Evolutionary conservation across 129 eudicot genomes (phyloP), one percentile per base, ranked within the genome.

Genomic region (Ambrosia trifida): DNA sequence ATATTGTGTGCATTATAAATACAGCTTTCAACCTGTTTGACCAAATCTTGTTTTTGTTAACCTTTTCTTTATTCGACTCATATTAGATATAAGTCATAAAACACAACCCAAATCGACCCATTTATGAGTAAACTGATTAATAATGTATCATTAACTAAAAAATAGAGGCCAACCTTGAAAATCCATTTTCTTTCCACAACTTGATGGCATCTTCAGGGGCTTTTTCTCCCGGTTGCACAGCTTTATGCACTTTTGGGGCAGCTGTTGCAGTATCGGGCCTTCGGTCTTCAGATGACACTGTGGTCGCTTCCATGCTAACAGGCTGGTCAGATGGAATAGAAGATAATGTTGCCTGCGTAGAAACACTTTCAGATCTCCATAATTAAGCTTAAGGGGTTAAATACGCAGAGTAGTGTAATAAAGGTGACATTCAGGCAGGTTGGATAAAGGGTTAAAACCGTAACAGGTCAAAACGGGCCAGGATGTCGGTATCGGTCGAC

Each of bases 151-250:
- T 19, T 31, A 4, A 17, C 20, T 59, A 31, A 14, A 31, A 61
- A 13, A 61, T n/a, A 61, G 4, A 44, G 57, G 43, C 31, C 33
- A 81, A 91, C 98, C 98, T 94, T 43, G 98, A 84, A 78, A 94
- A 94, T 13, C 98, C 98, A 53, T 86, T 83, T 74, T 94, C 93
- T 72, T 82, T 89, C 98, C 96, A 94, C 14, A 45, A 78, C 54
- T 79, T 85, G 11, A 89, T 84, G 66, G 79, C 81, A 70, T 87
- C 93, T 30, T 31, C 57, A 3, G 93, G 70, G 19, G 96, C 98
- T 73, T 83, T 94, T 61, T 81, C 91, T 76, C 98, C 98, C 63
- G 93, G 86, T 78, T 87, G 74, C 44, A 80, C 58, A 44, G 84
- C 75, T 87, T 94, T 87, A 72, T 46, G 41, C 53, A 76, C 28